These are phyloP conservation scores for Sphagnurus paluster DNA, from an alignment of 1,284 basidiomycete genomes.

Conservation along the genomic window DNA sequence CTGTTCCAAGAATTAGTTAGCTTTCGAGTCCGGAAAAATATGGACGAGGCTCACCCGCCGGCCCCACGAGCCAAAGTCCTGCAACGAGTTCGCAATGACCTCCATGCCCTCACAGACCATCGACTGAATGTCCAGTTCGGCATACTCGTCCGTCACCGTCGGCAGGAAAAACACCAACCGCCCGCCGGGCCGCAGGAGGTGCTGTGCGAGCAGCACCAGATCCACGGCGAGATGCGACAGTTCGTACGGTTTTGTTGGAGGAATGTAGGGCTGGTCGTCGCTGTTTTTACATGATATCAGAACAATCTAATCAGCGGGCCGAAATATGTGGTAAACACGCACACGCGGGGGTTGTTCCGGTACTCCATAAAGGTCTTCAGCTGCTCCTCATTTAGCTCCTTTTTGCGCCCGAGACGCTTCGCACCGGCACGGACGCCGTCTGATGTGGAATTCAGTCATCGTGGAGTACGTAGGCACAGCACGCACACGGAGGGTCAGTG, in stretches of 20 bases:
- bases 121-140: slow-evolving; percentile 77
- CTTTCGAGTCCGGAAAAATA: neutral
- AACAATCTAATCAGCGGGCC: neutral
- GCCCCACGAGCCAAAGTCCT: slow-evolving; percentile 97
- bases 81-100: slow-evolving; percentile 85
- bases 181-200: slow-evolving; percentile 84
- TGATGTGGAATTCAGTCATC: slow-evolving; percentile 21
- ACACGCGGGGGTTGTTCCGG: slow-evolving; percentile 41
- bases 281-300: slow-evolving; percentile 24
- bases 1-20: slow-evolving; percentile 37
- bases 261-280: slow-evolving; percentile 72
- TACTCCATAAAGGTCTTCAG: slow-evolving; percentile 38
- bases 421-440: slow-evolving; percentile 97
- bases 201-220: slow-evolving; percentile 81
- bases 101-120: slow-evolving; percentile 86
- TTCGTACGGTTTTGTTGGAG: slow-evolving; percentile 91
- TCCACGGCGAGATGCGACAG: slow-evolving; percentile 84
- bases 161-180: slow-evolving; percentile 95
- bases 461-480: neutral
- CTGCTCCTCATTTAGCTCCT: slow-evolving; percentile 43
- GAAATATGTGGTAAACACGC: slow-evolving; percentile 20
- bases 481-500: slow-evolving; percentile 88
- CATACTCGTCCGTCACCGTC: slow-evolving; percentile 88
- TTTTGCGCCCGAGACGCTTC: slow-evolving; percentile 85
- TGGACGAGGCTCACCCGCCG: slow-evolving; percentile 77